These are phyloP conservation scores for Roridomyces roridus DNA, from an alignment of 768 basidiomycete species.

Conservation along the genomic window DNA sequence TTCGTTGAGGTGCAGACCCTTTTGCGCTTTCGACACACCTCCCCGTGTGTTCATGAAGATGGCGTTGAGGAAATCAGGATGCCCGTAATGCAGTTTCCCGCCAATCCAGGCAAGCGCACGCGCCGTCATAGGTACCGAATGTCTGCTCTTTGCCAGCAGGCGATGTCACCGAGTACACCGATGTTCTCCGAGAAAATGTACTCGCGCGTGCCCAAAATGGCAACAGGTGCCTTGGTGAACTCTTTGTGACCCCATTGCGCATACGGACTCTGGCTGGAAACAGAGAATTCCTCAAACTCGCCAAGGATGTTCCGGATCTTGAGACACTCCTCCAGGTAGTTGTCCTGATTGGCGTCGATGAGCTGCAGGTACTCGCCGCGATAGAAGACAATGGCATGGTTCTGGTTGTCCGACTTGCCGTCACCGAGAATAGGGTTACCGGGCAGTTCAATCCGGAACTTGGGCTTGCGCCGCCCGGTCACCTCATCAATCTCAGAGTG, in stretches of 20 bases:
- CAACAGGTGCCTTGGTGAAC: constrained; percentile 88
- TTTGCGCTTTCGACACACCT: constrained; percentile 98
- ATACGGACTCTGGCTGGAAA: constrained; percentile 94
- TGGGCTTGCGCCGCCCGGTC: constrained; percentile 90
- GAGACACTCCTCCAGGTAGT: constrained; percentile 98
- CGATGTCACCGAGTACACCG: constrained; percentile 97
- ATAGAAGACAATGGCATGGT: constrained; percentile 99
- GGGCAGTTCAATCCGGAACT: constrained; percentile 96
- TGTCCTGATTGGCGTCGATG: constrained; percentile 99
- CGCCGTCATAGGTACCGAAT: constrained; percentile 97
- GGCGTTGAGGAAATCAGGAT: constrained; percentile 98
- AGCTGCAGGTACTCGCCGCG: constrained; percentile 99
- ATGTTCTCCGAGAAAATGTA: constrained; percentile 99
- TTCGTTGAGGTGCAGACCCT: constrained; percentile 97
- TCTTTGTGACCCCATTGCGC: constrained; percentile 96
- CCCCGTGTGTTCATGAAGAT: constrained; percentile 99
- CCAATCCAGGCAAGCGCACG: constrained; percentile 96
- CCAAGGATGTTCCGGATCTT: constrained; percentile 98
- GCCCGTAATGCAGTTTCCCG: constrained; percentile 98
- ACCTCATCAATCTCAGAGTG: constrained; percentile 94
- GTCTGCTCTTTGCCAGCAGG: constrained; percentile 99
- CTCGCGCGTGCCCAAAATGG: constrained; percentile 97
- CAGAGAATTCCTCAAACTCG: constrained; percentile 94
- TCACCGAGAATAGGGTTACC: constrained; percentile 99
- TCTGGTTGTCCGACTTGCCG: constrained; percentile 99